These are phyloP conservation scores for Xylaria sp. DNA, from an alignment of 2,329 filamentous ascomycete genomes.

Conservation along the genomic window DNA sequence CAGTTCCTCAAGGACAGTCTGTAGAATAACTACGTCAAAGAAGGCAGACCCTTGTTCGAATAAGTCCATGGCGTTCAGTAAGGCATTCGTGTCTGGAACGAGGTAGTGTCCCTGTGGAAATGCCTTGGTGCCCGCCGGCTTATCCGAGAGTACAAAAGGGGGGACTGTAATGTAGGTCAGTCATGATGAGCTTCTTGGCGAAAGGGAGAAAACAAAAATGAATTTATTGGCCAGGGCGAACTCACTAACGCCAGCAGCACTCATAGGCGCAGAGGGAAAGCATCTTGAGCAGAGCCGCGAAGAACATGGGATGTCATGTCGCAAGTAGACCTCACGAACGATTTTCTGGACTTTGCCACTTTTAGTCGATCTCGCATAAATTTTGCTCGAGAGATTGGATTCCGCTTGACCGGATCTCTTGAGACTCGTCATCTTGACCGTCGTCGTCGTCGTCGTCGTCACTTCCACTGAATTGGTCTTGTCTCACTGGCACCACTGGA, in stretches of 20 bases:
- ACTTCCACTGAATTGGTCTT: neutral
- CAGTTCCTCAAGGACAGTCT: constrained; percentile 96
- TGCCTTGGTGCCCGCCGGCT: constrained; percentile 82
- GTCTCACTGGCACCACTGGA: neutral
- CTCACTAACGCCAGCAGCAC: constrained; percentile 81
- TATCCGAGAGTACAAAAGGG: constrained; percentile 89
- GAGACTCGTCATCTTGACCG: constrained; percentile 69
- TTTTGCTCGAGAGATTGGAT: constrained; percentile 90
- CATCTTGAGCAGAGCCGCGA: constrained; percentile 87
- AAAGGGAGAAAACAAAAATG: neutral
- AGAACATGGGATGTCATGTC: constrained; percentile 97
- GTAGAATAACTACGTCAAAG: constrained; percentile 95
- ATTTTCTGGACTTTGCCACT: constrained; percentile 99
- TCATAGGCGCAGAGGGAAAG: constrained; percentile 77
- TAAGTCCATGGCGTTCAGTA: constrained; percentile 95
- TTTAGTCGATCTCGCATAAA: constrained; percentile 93
- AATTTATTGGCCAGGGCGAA: constrained; percentile 20
- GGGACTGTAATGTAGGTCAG: constrained; percentile 63
- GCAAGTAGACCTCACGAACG: constrained; percentile 93
- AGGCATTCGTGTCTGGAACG: constrained; percentile 94
- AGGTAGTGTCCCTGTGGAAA: constrained; percentile 93
- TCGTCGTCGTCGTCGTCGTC: neutral
- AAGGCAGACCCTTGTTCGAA: constrained; percentile 94
- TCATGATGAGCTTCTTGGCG: constrained; percentile 26
- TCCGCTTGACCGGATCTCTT: constrained; percentile 68